Base-by-base conservation (phyloP, 78 protist genomes). In the Andalucia godoyi region DNA sequence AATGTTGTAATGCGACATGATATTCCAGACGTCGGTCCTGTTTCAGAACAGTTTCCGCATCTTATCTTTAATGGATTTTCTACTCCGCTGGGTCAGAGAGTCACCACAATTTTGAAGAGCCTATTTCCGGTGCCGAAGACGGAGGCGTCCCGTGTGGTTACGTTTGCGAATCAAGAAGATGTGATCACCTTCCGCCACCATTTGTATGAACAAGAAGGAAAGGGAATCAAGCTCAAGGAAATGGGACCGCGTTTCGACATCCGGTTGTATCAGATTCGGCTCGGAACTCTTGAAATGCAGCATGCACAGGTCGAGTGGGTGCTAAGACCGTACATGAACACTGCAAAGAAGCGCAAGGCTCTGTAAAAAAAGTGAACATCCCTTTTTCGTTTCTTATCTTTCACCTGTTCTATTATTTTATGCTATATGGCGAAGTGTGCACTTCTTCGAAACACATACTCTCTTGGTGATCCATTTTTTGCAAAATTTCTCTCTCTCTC, bases 181-280 rank as follows among this genome's bases (percentile, higher is more conserved):
- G 84, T 37, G 73, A 89, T 97, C 34, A 77, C 95, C 23, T 90
- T 97, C 81, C 57, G 96, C 49, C 97, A 93, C 54, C 97, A 91
- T 72, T 42, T 39, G 12, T 87, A 60, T 74, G 69, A 66, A 58
- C 74, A 84, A 45, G 76, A 46, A 36, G 80, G 77, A 7, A 46
- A 63, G 9, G 79, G 84, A 15, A 80, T 95, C 17, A 76, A 71
- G 10, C 46, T 96, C 45, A 55, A 63, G 36, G 97, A 93, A 61
- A 57, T 93, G 17, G 99, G 99, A 18, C 99, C 99, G 12, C 91
- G 98, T 13, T 95, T 97, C 32, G 98, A 94, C 61, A 36, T 95
- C 80, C 62, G 66, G 34, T 66, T 86, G 30, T 96, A 81, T 74
- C 80, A 84, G 61, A 83, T 96, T 51, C 68, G 27, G 40, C 81